These are phyloP conservation scores for Phytophthora foliorum DNA, from an alignment of 352 stramenopile genomes.

Conservation along the genomic window DNA sequence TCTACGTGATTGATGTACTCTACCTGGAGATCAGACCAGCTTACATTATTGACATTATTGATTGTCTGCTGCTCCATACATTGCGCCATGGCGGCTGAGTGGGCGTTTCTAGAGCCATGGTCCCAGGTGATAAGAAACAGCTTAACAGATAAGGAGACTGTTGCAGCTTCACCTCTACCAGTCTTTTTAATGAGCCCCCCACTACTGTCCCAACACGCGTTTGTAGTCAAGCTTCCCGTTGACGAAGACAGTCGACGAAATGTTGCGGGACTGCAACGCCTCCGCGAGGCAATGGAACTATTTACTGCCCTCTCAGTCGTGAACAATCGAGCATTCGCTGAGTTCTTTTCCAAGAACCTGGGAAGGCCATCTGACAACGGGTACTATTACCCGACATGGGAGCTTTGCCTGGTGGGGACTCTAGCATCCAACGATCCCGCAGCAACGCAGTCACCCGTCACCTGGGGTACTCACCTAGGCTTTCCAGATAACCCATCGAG, in stretches of 20 bases:
- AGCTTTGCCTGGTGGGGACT: background rate
- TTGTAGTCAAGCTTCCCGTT: background rate
- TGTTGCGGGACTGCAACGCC: background rate
- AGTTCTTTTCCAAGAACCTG: background rate
- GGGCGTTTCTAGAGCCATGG: background rate
- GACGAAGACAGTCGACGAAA: background rate
- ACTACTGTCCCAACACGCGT: background rate
- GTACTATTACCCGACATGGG: background rate
- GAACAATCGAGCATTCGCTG: background rate
- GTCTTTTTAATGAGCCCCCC: background rate
- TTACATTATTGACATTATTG: too few relatives aligned
- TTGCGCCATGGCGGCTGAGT: background rate
- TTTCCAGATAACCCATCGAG: background rate
- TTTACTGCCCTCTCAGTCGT: slow-evolving; percentile 1
- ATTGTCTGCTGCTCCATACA: too few relatives aligned
- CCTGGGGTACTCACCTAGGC: background rate
- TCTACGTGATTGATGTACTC: too few relatives aligned
- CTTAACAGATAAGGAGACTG: background rate
- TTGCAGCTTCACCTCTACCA: background rate
- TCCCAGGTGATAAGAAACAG: background rate
- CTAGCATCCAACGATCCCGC: background rate
- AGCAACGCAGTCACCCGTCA: background rate
- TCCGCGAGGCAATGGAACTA: slow-evolving; percentile 15
- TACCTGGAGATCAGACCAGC: too few relatives aligned
- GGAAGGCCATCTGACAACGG: background rate